Evolutionary conservation across 1,139 yeast genomes (phyloP).

Genomic region (Zhuliangozyma parablackwelliae): DNA sequence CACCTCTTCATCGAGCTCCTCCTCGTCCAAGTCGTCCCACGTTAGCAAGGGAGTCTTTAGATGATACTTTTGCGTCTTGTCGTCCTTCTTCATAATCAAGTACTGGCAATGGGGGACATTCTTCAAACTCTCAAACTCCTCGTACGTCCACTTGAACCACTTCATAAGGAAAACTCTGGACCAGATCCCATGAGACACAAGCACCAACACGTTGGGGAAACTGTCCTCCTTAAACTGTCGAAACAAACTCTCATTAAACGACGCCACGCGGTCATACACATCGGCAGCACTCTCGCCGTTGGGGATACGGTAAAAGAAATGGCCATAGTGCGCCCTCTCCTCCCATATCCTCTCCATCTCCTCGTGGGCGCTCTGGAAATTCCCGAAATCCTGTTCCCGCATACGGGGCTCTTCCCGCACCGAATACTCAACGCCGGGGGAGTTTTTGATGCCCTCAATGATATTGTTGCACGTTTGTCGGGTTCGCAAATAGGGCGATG

Average conservation of each 20-base stretch:
- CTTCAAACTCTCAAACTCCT: conserved; percentile 74
- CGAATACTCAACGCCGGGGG: conserved; percentile 44
- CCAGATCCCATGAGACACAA: conserved; percentile 94
- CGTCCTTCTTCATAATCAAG: conserved; percentile 64
- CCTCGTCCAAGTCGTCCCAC: conserved; percentile 54
- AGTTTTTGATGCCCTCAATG: conserved; percentile 52
- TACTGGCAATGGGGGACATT: conserved; percentile 84
- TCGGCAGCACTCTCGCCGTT: conserved; percentile 96
- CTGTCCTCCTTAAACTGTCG: conserved; percentile 67
- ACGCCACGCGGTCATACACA: conserved; percentile 84
- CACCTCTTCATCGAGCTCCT: conserved; percentile 34
- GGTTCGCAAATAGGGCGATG: conserved; percentile 81
- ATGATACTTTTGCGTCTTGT: conserved; percentile 39
- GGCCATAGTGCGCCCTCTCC: conserved; percentile 85
- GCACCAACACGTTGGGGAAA: conserved; percentile 69
- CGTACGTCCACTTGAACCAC: conserved; percentile 91
- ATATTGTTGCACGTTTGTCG: conserved; percentile 75
- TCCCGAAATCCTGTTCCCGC: conserved; percentile 93
- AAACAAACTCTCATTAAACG: conserved; percentile 81
- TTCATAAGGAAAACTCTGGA: conserved; percentile 87
- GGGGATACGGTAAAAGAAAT: conserved; percentile 85
- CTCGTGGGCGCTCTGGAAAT: conserved; percentile 72
- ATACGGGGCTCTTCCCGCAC: conserved; percentile 83
- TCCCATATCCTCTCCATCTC: conserved; percentile 78
- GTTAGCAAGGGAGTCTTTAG: conserved; percentile 53